Evolutionary conservation across 345 rosid species (phyloP).

Genomic region (Eucalyptus cloeziana): DNA sequence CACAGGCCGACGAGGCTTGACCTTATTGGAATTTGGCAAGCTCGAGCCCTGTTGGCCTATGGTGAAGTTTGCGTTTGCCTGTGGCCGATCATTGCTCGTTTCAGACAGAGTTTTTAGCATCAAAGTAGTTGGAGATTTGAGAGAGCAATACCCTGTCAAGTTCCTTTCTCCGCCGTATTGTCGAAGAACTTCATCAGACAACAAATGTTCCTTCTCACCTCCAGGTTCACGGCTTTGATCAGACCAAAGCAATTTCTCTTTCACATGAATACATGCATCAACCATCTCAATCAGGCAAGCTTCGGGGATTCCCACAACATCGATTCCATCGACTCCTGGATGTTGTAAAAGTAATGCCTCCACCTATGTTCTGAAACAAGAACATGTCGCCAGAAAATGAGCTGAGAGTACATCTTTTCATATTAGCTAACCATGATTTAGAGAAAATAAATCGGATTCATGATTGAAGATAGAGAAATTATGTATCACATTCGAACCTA

Average conservation of each 20-base stretch:
- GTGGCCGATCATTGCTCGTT: too few species aligned
- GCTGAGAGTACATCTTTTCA: neutral
- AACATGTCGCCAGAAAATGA: neutral
- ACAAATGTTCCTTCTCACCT: neutral
- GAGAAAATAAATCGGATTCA: too few species aligned
- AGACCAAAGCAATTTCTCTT: constrained; percentile 58
- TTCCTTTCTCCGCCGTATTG: constrained; percentile 33
- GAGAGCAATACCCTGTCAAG: constrained; percentile 42
- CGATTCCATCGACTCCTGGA: constrained; percentile 41
- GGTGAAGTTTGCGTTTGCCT: too few species aligned
- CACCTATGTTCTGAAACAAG: constrained; percentile 23
- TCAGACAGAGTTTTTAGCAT: neutral
- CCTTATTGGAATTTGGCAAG: too few species aligned
- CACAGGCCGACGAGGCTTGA: too few species aligned
- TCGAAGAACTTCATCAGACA: constrained; percentile 42
- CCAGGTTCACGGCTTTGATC: neutral
- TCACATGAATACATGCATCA: constrained; percentile 52
- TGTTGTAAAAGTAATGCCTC: constrained; percentile 47
- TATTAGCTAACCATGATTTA: neutral
- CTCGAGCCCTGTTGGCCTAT: too few species aligned
- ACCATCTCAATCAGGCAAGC: constrained; percentile 63
- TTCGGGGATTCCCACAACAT: constrained; percentile 59
- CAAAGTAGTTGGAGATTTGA: neutral
- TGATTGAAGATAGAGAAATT: too few species aligned
- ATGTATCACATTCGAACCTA: too few species aligned